Evolutionary conservation across 1,139 yeast species (phyloP), one percentile per base, ranked within the genome.

Genomic region (Yamadazyma trypodendri): DNA sequence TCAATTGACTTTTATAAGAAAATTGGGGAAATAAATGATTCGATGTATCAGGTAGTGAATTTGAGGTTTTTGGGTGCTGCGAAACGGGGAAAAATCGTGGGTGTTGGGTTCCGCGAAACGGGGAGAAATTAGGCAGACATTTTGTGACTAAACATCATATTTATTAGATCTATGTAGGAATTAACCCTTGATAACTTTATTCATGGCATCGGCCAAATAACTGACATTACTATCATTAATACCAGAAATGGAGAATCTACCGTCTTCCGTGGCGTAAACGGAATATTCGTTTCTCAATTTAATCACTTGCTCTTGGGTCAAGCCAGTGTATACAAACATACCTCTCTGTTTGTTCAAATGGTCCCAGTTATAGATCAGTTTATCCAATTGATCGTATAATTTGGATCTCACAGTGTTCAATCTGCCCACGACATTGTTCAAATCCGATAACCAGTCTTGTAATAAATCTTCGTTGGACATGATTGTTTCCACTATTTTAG

Each of bases 301-400:
- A 39, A 78, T 70, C 34, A 86, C 92, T 63, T 88, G 96, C 31
- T 73, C 76, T 31, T 80, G 68, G 23, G 68, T 61, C 48, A 92
- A 75, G 10, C 97, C 96, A 30, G 97, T 90, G 71, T 76, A 92
- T 40, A 90, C 87, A 64, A 92, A 92, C 97, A 92, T 92, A 56
- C 98, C 98, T 61, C 94, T 85, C 65, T 92, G 97, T 56, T 81
- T 74, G 46, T 83, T 72, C 59, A 92, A 75, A 60, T 87, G 96
- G 43, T 82, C 84, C 97, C 97, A 92, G 58, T 78, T 75, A 57
- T 81, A 81, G 48, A 69, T 67, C 44, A 68, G 49, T 54, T 69
- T 69, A 63, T 75, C 79, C 56, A 77, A 70, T 49, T 68, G 75
- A 42, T 80, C 77, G 57, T 70, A 72, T 54, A 84, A 74, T 45